A percentile compares a stretch with the other conserved stretches of the same genome.
Conservation (phyloP, 441 rosid species). For the Euphorbia corollata region DNA sequence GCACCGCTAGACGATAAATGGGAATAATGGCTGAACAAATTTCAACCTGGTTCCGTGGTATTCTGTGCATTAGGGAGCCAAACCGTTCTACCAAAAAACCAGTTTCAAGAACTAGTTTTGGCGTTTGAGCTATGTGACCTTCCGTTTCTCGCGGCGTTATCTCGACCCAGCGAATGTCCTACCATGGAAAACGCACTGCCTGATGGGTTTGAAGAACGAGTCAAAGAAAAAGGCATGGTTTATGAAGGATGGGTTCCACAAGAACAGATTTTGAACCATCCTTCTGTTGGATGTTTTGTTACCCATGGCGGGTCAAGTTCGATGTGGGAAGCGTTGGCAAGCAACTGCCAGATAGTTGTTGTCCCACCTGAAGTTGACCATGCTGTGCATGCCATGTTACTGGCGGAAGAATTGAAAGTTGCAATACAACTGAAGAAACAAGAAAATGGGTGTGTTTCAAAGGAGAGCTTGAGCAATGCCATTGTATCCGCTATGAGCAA, state of each 20-base stretch:
- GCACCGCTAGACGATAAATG: slow-evolving; percentile 10
- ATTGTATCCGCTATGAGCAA: slow-evolving; percentile 25
- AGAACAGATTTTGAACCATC: slow-evolving; percentile 27
- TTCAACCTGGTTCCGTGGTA: slow-evolving; percentile 17
- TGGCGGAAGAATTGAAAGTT: slow-evolving; percentile 27
- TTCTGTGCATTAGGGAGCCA: slow-evolving; percentile 35
- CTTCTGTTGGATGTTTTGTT: slow-evolving; percentile 38
- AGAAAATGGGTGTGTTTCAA: slow-evolving; percentile 28
- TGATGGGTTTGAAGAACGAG: slow-evolving; percentile 22
- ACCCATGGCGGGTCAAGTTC: slow-evolving; percentile 35
- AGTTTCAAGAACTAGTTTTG: slow-evolving; percentile 26
- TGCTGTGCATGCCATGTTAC: slow-evolving; percentile 28
- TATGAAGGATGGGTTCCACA: slow-evolving; percentile 40
- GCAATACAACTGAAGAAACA: slow-evolving; percentile 37
- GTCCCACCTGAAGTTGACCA: slow-evolving; percentile 29
- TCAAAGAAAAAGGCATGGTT: slow-evolving; percentile 23
- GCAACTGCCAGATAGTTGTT: slow-evolving; percentile 30
- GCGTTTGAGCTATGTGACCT: slow-evolving; percentile 28
- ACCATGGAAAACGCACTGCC: slow-evolving; percentile 29
- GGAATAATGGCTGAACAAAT: slow-evolving; percentile 14
- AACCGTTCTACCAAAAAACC: slow-evolving; percentile 13
- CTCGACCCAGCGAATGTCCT: slow-evolving; percentile 22
- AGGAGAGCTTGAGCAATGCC: slow-evolving; percentile 27
- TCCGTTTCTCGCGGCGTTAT: slow-evolving; percentile 26
- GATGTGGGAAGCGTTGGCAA: slow-evolving; percentile 26